A percentile compares a stretch with the other conserved stretches of the same genome.
These are phyloP conservation scores for Hypoxylon sp. DNA, from an alignment of 2,329 filamentous ascomycete species.

Conservation along the genomic window DNA sequence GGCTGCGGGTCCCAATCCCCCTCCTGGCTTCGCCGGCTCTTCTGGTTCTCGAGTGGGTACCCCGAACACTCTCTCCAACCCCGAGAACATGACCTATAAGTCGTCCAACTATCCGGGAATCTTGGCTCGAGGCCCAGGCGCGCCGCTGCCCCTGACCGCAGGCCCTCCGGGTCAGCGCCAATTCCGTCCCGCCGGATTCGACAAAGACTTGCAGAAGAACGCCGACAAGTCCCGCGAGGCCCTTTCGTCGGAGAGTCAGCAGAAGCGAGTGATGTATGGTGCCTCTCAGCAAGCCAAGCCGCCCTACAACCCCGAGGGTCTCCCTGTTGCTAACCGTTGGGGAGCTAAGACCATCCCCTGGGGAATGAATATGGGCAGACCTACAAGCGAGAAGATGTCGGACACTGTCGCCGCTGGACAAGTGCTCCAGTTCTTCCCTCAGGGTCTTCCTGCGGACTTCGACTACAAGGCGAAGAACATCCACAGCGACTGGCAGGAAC, in stretches of 20 bases:
- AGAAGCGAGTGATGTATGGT: slow-evolving; percentile 12
- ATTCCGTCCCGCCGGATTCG: slow-evolving; percentile 54
- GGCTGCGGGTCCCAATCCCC: slow-evolving; percentile 4
- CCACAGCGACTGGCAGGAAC: slow-evolving; percentile 37
- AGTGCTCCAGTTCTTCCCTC: slow-evolving; percentile 44
- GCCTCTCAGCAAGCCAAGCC: slow-evolving; percentile 15
- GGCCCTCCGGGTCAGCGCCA: slow-evolving; percentile 63
- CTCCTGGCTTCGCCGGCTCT: neutral
- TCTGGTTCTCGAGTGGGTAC: slow-evolving; percentile 1
- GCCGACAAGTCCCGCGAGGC: slow-evolving; percentile 39
- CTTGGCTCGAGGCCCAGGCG: slow-evolving; percentile 49
- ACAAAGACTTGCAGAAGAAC: slow-evolving; percentile 45
- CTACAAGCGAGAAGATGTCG: slow-evolving; percentile 23
- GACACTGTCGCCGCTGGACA: slow-evolving; percentile 46
- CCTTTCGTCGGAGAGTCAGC: slow-evolving; percentile 21
- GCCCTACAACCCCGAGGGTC: slow-evolving; percentile 20
- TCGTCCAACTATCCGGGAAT: slow-evolving; percentile 31
- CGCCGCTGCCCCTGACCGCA: slow-evolving; percentile 61
- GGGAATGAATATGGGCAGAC: slow-evolving; percentile 3
- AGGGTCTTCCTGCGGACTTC: slow-evolving; percentile 45
- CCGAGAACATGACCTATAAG: slow-evolving; percentile 18
- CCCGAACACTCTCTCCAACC: slow-evolving; percentile 22
- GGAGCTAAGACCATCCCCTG: neutral
- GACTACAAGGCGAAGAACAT: slow-evolving; percentile 25
- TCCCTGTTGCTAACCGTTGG: slow-evolving; percentile 14